Base-by-base conservation (phyloP, 108 stramenopile genomes). In the Cyclotella sp. region DNA sequence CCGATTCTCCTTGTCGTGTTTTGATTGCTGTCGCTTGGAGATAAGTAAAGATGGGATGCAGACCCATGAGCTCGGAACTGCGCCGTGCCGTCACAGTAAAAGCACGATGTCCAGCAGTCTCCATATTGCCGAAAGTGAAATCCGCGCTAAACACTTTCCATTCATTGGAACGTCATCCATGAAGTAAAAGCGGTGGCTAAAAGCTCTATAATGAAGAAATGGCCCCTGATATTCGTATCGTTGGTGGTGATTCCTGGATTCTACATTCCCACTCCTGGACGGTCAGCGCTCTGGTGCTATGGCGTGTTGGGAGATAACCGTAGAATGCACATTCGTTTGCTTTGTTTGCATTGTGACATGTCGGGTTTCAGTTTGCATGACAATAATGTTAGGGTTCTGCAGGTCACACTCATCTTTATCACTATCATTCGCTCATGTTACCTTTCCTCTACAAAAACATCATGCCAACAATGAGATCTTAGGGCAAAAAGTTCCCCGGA, bases 401-500 rank as follows among this genome's bases (percentile, higher is more conserved):
- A n/a, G n/a, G n/a, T n/a, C n/a, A n/a, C n/a, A n/a, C n/a, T n/a
- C n/a, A n/a, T n/a, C n/a, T n/a, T n/a, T n/a, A n/a, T n/a, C n/a
- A n/a, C n/a, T n/a, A n/a, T 66, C 29, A 47, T 63, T 7, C 39
- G 39, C 40, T n/a, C n/a, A 44, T 64, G 43, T 19, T 34, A 28
- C 41, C 58, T 49, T 75, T 14, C 44, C 44, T 43, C 41, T 22
- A 15, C 44, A 64, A 21, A 21, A 74, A 26, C 49, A 63, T 43
- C 54, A 65, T 46, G 24, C 42, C 16, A 72, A 66, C 16, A 21
- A 5, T 34, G 34, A 49, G 51, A 45, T 45, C 39, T 10, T 65
- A 92, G 91, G 94, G 99, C 59, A 91, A 84, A 63, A 99, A 99
- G 84, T 96, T 99, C 63, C 97, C 98, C 10, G 97, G 90, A 19